Conservation (phyloP, 2,329 filamentous ascomycete genomes). For the Colletotrichum sp. region DNA sequence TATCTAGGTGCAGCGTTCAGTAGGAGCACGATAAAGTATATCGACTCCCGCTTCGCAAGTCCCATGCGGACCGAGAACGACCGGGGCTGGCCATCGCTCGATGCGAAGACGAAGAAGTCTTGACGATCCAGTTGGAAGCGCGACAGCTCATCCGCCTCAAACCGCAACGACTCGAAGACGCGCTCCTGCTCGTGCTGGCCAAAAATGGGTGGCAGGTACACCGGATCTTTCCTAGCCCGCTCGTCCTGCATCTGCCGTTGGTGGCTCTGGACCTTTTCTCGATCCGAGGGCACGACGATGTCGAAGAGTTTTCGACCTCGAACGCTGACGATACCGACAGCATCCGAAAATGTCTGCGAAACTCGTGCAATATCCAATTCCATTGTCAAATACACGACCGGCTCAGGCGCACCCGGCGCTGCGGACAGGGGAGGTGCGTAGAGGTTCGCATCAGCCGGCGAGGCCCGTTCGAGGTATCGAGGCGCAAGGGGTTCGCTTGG, state of each 20-base stretch:
- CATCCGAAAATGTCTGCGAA: slow-evolving; percentile 60
- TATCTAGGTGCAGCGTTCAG: slow-evolving; percentile 42
- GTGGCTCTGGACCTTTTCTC: slow-evolving; percentile 55
- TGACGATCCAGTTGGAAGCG: slow-evolving; percentile 57
- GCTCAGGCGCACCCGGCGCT: slow-evolving; percentile 49
- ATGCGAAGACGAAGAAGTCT: slow-evolving; percentile 60
- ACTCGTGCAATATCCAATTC: slow-evolving; percentile 63
- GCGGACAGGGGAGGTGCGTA: slow-evolving; percentile 50
- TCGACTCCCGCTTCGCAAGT: slow-evolving; percentile 64
- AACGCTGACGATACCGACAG: slow-evolving; percentile 53
- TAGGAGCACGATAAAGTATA: slow-evolving; percentile 65
- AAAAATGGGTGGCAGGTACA: slow-evolving; percentile 69
- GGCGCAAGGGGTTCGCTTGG: slow-evolving; percentile 51
- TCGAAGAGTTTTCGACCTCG: slow-evolving; percentile 58
- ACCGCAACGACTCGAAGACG: slow-evolving; percentile 60
- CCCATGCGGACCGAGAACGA: slow-evolving; percentile 58
- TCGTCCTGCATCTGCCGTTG: slow-evolving; percentile 62
- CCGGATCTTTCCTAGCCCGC: slow-evolving; percentile 62
- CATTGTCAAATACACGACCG: slow-evolving; percentile 63
- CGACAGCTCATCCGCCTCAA: slow-evolving; percentile 57
- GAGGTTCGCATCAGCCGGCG: slow-evolving; percentile 53
- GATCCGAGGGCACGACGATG: slow-evolving; percentile 56
- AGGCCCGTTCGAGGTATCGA: slow-evolving; percentile 56
- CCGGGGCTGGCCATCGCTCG: slow-evolving; percentile 56
- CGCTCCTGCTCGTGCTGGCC: slow-evolving; percentile 58